Evolutionary conservation across 2,329 filamentous ascomycete genomes (phyloP), one percentile per base, ranked within the genome.

Genomic region (Sclerotinia minor): DNA sequence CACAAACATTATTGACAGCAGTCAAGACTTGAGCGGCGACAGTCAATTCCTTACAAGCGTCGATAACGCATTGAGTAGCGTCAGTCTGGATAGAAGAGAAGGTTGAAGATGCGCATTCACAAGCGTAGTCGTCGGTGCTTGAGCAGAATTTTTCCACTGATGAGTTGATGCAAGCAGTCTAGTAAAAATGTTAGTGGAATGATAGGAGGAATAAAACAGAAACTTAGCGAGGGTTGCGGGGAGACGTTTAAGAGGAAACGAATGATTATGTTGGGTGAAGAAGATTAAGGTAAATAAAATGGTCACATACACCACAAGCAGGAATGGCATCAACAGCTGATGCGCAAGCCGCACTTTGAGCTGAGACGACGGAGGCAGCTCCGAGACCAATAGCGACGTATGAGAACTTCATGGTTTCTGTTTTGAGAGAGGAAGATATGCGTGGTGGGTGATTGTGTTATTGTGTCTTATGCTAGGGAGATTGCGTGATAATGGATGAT

Each of bases 381-480:
- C 64, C 53, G 32, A 66, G 54, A n/a, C 13, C 4, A n/a, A 66
- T 49, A 38, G 64, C 64, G 24, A 50, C 15, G 21, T 60, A 41
- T 49, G 44, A 49, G 44, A 66, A 60, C 44, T 66, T 66, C 64
- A 66, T 66, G 49, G 44, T 44, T 41, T 41, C 26, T n/a, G 3
- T 24, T 26, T 44, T 55, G 35, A 6, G 17, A 29, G 5, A 15
- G n/a, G n/a, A 60, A 26, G 3, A 49, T 38, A 17, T 26, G 8
- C n/a, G 29, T 50, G 15, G 29, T 32, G 5, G 9, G 35, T 1
- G 24, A 49, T 60, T 32, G 17, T 53, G 24, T n/a, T 35, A 3
- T 64, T 38, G 26, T 38, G 15, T 49, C 32, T 38, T 65, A 6
- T 47, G 29, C 17, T 41, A 38, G 15, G 5, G 9, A 9, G 45